A percentile compares a stretch with the other conserved stretches of the same genome.
Conservation (phyloP, 306 rosid species). For the Clitoria ternatea region DNA sequence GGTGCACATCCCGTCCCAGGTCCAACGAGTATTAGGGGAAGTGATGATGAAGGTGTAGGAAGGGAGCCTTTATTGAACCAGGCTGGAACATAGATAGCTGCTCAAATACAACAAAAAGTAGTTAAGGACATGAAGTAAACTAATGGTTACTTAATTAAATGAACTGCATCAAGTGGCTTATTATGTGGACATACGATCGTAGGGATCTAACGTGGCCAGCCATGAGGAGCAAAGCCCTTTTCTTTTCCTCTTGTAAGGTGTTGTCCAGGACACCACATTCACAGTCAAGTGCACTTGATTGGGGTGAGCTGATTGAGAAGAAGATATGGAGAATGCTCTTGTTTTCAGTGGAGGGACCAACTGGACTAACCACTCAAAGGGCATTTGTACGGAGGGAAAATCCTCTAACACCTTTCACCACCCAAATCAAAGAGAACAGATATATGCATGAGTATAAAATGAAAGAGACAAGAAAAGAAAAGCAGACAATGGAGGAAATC, state of each 20-base stretch:
- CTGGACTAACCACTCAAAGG: slow-evolving; percentile 91
- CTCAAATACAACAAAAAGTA: slow-evolving; percentile 23
- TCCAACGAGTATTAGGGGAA: slow-evolving; percentile 83
- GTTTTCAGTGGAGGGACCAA: slow-evolving; percentile 84
- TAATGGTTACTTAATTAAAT: not conserved
- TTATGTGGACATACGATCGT: slow-evolving; percentile 39
- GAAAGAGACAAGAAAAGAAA: not conserved
- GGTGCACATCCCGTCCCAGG: slow-evolving; percentile 99
- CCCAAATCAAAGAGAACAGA: not conserved
- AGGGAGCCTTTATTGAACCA: slow-evolving; percentile 89
- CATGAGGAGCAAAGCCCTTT: slow-evolving; percentile 82
- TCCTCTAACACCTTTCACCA: slow-evolving; percentile 69
- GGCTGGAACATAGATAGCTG: slow-evolving; percentile 56
- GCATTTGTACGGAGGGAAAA: slow-evolving; percentile 89
- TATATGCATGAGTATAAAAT: slow-evolving; percentile 1
- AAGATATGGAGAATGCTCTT: slow-evolving; percentile 85
- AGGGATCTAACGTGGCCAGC: slow-evolving; percentile 75
- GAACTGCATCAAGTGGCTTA: not conserved
- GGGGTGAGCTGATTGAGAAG: slow-evolving; percentile 63
- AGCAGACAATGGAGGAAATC: not conserved
- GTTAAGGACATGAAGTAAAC: not conserved
- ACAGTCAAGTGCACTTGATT: slow-evolving; percentile 88
- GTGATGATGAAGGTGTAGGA: slow-evolving; percentile 68
- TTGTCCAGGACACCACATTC: slow-evolving; percentile 69
- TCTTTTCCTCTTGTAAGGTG: slow-evolving; percentile 75